Conservation (phyloP, 305 asterid genomes). For the Striga hermonthica region DNA sequence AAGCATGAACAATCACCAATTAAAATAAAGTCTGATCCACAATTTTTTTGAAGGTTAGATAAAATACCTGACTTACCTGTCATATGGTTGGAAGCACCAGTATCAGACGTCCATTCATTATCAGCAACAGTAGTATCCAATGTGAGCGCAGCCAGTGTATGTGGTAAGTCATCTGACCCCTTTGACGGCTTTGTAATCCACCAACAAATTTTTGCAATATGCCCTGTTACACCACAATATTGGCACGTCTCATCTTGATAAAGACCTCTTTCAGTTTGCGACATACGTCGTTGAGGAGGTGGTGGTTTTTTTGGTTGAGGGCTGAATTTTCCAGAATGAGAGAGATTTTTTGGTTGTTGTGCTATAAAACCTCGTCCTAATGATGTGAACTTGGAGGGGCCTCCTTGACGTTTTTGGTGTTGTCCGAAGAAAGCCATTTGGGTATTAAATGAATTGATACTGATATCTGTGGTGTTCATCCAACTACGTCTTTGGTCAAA, state of each 20-base stretch:
- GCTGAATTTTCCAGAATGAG: background rate
- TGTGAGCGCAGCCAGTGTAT: background rate
- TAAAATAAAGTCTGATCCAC: background rate
- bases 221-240: background rate
- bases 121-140: background rate
- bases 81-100: background rate
- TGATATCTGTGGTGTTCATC: background rate
- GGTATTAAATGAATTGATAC: background rate
- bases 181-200: background rate
- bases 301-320: background rate
- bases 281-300: background rate
- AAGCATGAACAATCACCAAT: background rate
- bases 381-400: background rate
- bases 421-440: background rate
- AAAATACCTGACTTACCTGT: conserved; percentile 1
- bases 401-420: background rate
- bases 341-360: background rate
- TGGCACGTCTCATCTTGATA: background rate
- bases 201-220: conserved; percentile 8
- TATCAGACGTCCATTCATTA: background rate
- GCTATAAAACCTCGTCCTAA: background rate
- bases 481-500: background rate
- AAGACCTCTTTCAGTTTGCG: background rate
- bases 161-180: background rate
- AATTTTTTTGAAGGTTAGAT: background rate